Base-by-base conservation (phyloP, 257 asterid species). In the Rehmannia glutinosa region DNA sequence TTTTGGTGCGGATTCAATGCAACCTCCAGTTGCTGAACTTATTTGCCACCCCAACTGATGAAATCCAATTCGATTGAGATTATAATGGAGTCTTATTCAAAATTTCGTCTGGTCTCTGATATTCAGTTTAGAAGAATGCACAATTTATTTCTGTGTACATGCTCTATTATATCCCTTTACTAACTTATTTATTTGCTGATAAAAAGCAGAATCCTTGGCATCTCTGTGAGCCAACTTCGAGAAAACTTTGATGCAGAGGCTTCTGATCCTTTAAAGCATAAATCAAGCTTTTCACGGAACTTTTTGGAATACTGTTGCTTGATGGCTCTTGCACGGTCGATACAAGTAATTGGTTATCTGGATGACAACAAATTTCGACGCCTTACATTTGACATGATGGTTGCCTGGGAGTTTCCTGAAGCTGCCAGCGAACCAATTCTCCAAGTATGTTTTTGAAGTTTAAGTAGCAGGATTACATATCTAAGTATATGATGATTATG, bases 351-450 rank as follows among this genome's bases (percentile, higher is more conserved):
- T 78, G 96, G 93, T 43, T 90, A 83, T 76, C 86, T 92, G 57
- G 96, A 86, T 20, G 97, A 92, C 81, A 60, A 74, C 59, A 85
- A 74, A 68, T 92, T 92, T 80, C 90, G 98, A 39, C 97, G 96
- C 60, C 91, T 92, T 74, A 90, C 93, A 71, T 92, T 90, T 78
- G 98, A 90, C 69, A 92, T 90, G 96, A 92, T 92, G 97, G 83
- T 92, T 68, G 97, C 97, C 45, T 92, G 98, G 98, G 98, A 90
- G 72, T 76, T 78, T 74, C 93, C 97, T 15, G 80, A 84, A 50
- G 86, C 91, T 78, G 54, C 83, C 43, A 77, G 80, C 47, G 87
- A 79, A 77, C 80, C 88, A 51, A 62, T 77, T 70, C 78, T 76
- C 20, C 77, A 73, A 70, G 97, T 90, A 82, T 45, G 95, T 73